Evolutionary conservation across 306 rosid genomes (phyloP), one percentile per base, ranked within the genome.

Genomic region (Mucuna pruriens): DNA sequence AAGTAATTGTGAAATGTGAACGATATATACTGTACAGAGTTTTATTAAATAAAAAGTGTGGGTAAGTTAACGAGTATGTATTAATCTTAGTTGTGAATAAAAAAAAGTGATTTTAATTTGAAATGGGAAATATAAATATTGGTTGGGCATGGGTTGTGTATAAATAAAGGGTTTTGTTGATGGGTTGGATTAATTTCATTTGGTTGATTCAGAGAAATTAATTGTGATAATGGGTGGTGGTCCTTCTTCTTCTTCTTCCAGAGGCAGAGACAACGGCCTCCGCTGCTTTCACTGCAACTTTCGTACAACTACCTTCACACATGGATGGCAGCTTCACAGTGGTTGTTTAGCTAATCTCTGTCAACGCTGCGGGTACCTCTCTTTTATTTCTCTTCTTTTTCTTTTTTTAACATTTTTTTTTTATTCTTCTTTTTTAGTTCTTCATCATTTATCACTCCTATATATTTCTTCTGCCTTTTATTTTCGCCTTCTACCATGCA

Each of bases 211-310:
- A n/a, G n/a, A n/a, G n/a, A n/a, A n/a, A n/a, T n/a, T n/a, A n/a
- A n/a, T 29, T 3, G 31, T 3, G 58, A 1, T 51, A 52, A 52
- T 52, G 60, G 60, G 5, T 52, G 46, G 46, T 52, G 12, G 17
- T 52, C 15, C 5, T 7, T 17, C 60, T 51, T 52, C 60, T 51
- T 58, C 64, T 58, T 60, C 66, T 25, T 60, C 66, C 38, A 26
- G 2, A 12, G 5, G 1, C 22, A 61, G 0, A 2, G 0, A 3
- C 38, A 12, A 25, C 46, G 31, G 49, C 0, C 8, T 3, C 19
- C 54, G 51, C 78, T 86, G 89, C 83, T 83, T 38, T 13, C 39
- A 63, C 8, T 86, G 87, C 74, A 54, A 75, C 20, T 12, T n/a
- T 1, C 26, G 34, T 16, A 55, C 48, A 3, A 4, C 34, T 0